Base-by-base conservation (phyloP, 225 moss, liverwort and hornwort genomes). In the Thuidium tamariscinum region DNA sequence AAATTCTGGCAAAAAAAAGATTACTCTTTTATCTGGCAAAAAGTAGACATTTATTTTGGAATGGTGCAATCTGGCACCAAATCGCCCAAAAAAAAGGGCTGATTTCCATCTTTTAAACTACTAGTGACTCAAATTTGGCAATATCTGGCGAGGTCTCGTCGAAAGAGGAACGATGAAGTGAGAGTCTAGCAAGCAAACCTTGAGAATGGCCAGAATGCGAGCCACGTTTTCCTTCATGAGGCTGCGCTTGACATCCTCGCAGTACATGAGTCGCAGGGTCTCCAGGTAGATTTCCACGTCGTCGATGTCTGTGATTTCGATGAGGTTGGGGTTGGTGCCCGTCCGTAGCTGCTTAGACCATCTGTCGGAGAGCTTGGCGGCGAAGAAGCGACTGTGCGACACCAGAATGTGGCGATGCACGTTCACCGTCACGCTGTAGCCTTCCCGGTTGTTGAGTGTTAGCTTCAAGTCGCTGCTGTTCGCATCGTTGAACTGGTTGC, bases 201-300 rank as follows among this genome's bases (percentile, higher is more conserved):
- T 96, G 42, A 96, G 91, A 51, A 96, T 95, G 91, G 87, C 90
- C 29, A 96, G 94, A 67, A 96, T 90, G 13, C 96, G 92, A 81
- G 60, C 76, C 48, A 96, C 95, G 11, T 91, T 96, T 86, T 96
- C 96, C 89, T 95, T 95, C 94, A 96, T 91, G 16, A 96, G 93
- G 39, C 93, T 93, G 54, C 94, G 92, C 92, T 95, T 95, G 86
- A 94, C 93, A 56, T 96, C 95, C 69, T 91, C 91, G 69, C 96
- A 95, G 71, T 96, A 96, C 95, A 96, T 96, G 41, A 96, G 94
- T 25, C 95, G 95, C 74, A 96, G 89, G 14, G 96, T 96, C 82
- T 94, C 95, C 29, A 96, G 86, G 61, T 96, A 96, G 51, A 95
- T 88, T 89, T 96, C 96, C 20, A 96, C 94, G 80, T 96, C 96